Percentiles rank a stretch among this genome's conserved stretches.
phyloP scores from a whole-genome alignment of 75 land plant species.

The Cryptomeria japonica region DNA sequence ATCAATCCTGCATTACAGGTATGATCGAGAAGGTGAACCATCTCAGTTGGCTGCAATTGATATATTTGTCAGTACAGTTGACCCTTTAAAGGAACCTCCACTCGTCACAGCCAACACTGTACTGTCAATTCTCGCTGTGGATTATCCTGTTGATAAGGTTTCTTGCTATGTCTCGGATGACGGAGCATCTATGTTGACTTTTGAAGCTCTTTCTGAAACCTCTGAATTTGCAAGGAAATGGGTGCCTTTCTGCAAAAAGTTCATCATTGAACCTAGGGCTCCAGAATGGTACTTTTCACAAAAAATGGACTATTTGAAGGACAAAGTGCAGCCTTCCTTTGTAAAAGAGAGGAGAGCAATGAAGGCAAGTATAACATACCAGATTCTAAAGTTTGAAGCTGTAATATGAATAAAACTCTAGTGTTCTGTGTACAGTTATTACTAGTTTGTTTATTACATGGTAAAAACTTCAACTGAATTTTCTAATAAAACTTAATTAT shows the following conservation, averaged over 20 bases:
- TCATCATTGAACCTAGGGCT: constrained; percentile 70
- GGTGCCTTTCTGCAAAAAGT: constrained; percentile 69
- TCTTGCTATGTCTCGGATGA: constrained; percentile 92
- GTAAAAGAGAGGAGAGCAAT: constrained; percentile 95
- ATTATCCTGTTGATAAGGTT: constrained; percentile 90
- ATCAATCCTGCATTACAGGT: constrained; percentile 39
- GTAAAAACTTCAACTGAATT: background rate
- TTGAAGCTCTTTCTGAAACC: constrained; percentile 80
- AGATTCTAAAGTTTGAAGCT: background rate
- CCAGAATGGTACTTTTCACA: constrained; percentile 69
- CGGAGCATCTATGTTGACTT: constrained; percentile 89
- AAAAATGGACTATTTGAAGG: constrained; percentile 58
- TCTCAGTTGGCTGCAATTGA: constrained; percentile 87
- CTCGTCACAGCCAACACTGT: constrained; percentile 88
- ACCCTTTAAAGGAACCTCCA: constrained; percentile 89
- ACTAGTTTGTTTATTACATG: background rate
- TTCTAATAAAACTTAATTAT: background rate
- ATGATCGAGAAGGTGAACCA: constrained; percentile 85
- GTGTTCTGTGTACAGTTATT: background rate
- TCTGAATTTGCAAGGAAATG: constrained; percentile 85
- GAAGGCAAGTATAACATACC: constrained; percentile 48
- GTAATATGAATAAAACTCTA: background rate
- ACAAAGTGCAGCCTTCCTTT: constrained; percentile 69
- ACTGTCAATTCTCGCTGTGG: constrained; percentile 80
- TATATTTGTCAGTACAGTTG: constrained; percentile 89